Evolutionary conservation across 768 basidiomycete species (phyloP).

Genomic region (Psilocybe tampanensis): DNA sequence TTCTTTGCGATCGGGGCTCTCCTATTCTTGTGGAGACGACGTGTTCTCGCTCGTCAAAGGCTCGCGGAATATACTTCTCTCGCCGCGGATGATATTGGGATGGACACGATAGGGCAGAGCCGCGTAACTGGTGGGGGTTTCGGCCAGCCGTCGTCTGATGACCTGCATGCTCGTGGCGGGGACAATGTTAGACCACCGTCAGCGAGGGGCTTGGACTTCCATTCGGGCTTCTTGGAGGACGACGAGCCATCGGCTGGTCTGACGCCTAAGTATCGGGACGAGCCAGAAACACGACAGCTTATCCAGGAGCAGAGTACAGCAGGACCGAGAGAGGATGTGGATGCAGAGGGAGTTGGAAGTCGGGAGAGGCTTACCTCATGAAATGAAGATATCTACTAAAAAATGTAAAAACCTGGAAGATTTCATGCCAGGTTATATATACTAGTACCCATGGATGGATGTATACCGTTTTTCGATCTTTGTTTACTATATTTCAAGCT

Average conservation of each 20-base stretch:
- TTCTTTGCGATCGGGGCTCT: constrained; percentile 66
- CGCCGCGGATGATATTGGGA: constrained; percentile 74
- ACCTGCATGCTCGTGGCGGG: constrained; percentile 13
- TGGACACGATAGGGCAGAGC: constrained; percentile 57
- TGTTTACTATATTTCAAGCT: not conserved
- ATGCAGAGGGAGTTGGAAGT: no score
- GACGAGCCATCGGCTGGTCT: constrained; percentile 54
- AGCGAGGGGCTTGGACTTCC: constrained; percentile 56
- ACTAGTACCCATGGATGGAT: not conserved
- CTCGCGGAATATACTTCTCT: constrained; percentile 59
- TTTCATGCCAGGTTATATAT: not conserved
- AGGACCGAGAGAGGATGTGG: no score
- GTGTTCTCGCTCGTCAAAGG: constrained; percentile 33
- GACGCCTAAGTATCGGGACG: constrained; percentile 50
- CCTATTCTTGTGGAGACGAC: constrained; percentile 78
- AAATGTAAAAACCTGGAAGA: not conserved
- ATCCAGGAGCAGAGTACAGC: not conserved
- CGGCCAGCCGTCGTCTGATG: constrained; percentile 53
- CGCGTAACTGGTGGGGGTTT: constrained; percentile 42
- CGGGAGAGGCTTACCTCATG: not conserved
- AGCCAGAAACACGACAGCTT: constrained; percentile 36
- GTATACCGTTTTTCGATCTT: not conserved
- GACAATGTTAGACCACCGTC: constrained; percentile 25
- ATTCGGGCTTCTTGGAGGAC: constrained; percentile 84
- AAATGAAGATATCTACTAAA: not conserved